Conservation (phyloP, 2,329 filamentous ascomycete genomes). For the Pseudopithomyces maydicus region DNA sequence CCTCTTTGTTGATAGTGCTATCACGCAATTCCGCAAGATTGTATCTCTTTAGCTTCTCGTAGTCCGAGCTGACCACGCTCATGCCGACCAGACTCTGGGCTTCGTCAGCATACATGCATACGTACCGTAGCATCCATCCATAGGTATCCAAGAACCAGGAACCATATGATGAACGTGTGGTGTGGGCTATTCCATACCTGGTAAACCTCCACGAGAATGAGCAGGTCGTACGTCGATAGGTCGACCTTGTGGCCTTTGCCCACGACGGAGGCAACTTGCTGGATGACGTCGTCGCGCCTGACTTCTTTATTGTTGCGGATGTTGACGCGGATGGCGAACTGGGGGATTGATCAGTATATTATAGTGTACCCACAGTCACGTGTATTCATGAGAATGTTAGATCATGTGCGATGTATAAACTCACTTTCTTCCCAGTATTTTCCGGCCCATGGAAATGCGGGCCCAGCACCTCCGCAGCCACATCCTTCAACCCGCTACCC, state of each 20-base stretch:
- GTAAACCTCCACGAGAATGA: conserved; percentile 80
- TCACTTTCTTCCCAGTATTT: conserved; percentile 58
- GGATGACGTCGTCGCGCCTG: conserved; percentile 71
- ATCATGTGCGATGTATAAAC: no score
- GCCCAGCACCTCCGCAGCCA: conserved; percentile 66
- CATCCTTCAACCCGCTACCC: conserved; percentile 68
- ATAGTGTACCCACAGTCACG: no score
- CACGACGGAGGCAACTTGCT: conserved; percentile 69
- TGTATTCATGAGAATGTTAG: no score
- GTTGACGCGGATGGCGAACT: conserved; percentile 86
- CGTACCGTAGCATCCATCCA: no score
- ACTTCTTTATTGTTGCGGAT: conserved; percentile 74
- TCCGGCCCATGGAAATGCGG: conserved; percentile 65
- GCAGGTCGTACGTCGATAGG: conserved; percentile 75
- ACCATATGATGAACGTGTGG: conserved; percentile 13
- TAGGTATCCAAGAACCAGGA: conserved; percentile 3
- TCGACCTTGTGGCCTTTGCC: conserved; percentile 75
- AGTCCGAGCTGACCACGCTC: conserved; percentile 77
- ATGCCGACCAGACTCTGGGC: conserved; percentile 74
- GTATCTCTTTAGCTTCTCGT: conserved; percentile 75
- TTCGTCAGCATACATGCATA: conserved; percentile 23
- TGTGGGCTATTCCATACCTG: conserved; percentile 61
- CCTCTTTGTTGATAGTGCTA: conserved; percentile 28
- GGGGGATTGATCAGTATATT: conserved; percentile 13
- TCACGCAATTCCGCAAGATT: conserved; percentile 77